phyloP scores from a whole-genome alignment of 2,329 filamentous ascomycete species.

The Alternaria brassicae region DNA sequence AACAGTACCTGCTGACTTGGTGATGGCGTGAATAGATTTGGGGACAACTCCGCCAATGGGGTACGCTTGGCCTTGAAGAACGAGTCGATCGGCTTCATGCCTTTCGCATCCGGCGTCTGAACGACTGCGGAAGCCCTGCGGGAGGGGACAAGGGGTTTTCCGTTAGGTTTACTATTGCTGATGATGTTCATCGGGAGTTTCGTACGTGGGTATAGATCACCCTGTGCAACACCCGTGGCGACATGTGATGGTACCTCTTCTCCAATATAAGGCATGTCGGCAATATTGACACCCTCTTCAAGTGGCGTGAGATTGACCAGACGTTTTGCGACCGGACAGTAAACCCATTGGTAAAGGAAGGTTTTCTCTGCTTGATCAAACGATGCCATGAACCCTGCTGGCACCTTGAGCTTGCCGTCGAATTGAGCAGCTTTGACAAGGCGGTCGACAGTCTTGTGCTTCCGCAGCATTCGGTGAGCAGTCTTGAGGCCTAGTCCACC shows the following conservation, averaged over 20 bases:
- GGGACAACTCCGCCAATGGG: conserved; percentile 71
- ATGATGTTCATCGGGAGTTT: conserved; percentile 67
- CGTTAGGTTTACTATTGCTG: conserved; percentile 43
- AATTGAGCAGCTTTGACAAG: conserved; percentile 85
- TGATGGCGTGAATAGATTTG: conserved; percentile 71
- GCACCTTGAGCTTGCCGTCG: conserved; percentile 83
- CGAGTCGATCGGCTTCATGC: conserved; percentile 66
- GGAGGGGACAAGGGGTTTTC: conserved; percentile 51
- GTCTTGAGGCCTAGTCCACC: conserved; percentile 90
- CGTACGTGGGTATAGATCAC: conserved; percentile 88
- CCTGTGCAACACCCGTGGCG: conserved; percentile 76
- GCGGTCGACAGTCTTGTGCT: conserved; percentile 85
- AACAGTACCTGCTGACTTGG: conserved; percentile 68
- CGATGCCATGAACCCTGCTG: conserved; percentile 77
- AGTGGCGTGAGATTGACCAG: conserved; percentile 79
- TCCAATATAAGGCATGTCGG: conserved; percentile 83
- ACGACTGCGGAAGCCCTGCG: conserved; percentile 22
- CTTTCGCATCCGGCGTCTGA: conserved; percentile 62
- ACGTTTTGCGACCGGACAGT: conserved; percentile 74
- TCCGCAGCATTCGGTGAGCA: conserved; percentile 86
- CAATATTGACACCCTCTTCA: conserved; percentile 67
- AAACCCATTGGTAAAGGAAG: conserved; percentile 94
- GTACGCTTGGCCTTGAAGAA: conserved; percentile 71
- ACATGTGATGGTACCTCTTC: conserved; percentile 71
- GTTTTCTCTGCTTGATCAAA: conserved; percentile 91